Conservation (phyloP, 345 rosid species). For the Moricandia arvensis region DNA sequence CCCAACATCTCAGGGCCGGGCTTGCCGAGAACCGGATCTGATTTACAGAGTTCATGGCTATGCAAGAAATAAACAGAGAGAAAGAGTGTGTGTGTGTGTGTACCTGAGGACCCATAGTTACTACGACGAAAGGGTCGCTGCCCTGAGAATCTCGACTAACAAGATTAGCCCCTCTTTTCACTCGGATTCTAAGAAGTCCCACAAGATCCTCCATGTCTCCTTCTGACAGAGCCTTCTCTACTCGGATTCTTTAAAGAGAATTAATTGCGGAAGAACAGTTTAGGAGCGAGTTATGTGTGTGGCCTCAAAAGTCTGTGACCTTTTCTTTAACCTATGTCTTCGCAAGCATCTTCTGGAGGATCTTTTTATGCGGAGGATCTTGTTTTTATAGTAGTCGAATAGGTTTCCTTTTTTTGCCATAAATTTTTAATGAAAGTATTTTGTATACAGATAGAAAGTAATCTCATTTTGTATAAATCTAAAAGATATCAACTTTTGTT, state of each 20-base stretch:
- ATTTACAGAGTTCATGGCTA: neutral
- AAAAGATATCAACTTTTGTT: neutral
- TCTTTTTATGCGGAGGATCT: neutral
- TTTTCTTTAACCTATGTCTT: neutral
- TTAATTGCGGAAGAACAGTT: neutral
- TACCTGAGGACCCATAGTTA: constrained; percentile 49
- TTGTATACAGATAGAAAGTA: neutral
- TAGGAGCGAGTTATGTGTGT: neutral
- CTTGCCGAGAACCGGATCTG: too few relatives aligned
- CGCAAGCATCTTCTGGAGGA: constrained; percentile 2
- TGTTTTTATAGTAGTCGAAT: neutral
- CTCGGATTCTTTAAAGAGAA: neutral
- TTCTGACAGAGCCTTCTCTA: neutral
- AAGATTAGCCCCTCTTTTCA: constrained; percentile 44
- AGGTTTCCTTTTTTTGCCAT: neutral
- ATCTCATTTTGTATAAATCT: neutral
- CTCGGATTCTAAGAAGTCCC: constrained; percentile 49
- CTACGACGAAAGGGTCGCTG: constrained; percentile 54
- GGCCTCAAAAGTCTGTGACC: neutral
- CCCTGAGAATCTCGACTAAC: constrained; percentile 40
- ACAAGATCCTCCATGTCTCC: constrained; percentile 39
- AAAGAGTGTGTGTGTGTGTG: constrained; percentile 3
- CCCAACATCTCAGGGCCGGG: too few relatives aligned
- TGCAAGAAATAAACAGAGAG: neutral
- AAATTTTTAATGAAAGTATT: neutral